These are phyloP conservation scores for Ricinus communis DNA, from an alignment of 345 rosid species.

Conservation along the genomic window DNA sequence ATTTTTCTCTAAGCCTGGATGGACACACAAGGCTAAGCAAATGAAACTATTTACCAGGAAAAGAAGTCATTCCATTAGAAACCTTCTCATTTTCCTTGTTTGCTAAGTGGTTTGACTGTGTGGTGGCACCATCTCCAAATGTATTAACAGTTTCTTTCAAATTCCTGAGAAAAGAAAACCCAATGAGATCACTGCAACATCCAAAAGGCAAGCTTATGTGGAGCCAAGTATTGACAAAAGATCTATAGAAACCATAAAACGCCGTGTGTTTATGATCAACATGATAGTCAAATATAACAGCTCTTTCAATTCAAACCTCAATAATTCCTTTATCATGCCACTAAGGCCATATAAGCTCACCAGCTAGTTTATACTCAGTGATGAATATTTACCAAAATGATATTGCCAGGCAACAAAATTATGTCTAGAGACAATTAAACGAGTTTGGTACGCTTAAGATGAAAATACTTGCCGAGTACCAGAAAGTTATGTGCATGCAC, in stretches of 20 bases:
- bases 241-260: background rate
- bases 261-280: no score
- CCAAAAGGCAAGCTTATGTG: conserved; percentile 2
- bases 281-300: no score
- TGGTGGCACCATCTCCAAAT: conserved; percentile 23
- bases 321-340: no score
- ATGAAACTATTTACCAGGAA: conserved; percentile 39
- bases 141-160: conserved; percentile 22
- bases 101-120: conserved; percentile 25
- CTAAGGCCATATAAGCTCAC: no score
- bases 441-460: no score
- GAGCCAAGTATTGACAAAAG: background rate
- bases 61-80: conserved; percentile 21
- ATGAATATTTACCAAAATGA: no score
- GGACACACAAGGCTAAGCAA: conserved; percentile 3
- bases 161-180: conserved; percentile 29
- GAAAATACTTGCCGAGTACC: no score
- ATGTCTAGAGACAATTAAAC: no score
- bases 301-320: no score
- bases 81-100: conserved; percentile 33
- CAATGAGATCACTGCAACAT: conserved; percentile 21
- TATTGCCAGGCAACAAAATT: no score
- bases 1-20: background rate
- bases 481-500: no score
- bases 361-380: no score